A percentile compares a stretch with the other conserved stretches of the same genome.
Conservation (phyloP, 2,329 filamentous ascomycete species). For the Clarireedia paspali region DNA sequence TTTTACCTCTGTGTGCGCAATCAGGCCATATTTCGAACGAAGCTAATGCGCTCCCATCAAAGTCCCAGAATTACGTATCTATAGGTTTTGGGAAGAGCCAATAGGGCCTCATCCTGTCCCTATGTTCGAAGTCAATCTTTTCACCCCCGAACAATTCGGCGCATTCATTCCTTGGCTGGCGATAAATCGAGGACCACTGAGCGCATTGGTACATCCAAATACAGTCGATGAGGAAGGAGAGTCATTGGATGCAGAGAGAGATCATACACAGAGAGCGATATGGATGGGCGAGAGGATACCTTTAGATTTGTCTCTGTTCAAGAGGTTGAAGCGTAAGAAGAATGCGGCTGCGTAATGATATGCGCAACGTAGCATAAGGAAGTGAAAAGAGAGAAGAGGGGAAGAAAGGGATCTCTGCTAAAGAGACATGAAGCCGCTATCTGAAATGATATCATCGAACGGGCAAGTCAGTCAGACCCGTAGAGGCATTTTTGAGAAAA, state of each 20-base stretch:
- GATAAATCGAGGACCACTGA: conserved; percentile 73
- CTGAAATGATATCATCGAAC: too few relatives aligned
- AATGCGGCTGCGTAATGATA: neutral
- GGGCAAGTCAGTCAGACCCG: too few relatives aligned
- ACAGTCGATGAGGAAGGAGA: conserved; percentile 48
- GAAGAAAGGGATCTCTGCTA: too few relatives aligned
- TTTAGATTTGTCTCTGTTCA: conserved; percentile 48
- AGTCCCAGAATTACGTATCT: conserved; percentile 83
- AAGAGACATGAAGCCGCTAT: too few relatives aligned
- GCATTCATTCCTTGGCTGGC: conserved; percentile 83
- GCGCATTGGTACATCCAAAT: conserved; percentile 76
- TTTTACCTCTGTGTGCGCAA: neutral
- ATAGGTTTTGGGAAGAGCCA: conserved; percentile 67
- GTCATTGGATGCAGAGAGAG: conserved; percentile 24
- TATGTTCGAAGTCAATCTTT: conserved; percentile 91
- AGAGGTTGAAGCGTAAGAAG: conserved; percentile 17
- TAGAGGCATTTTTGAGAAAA: too few relatives aligned
- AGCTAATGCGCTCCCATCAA: neutral
- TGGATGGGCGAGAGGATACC: conserved; percentile 66
- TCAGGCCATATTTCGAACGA: neutral
- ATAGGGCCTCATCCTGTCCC: conserved; percentile 75
- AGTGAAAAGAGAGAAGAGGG: neutral
- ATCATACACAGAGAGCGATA: conserved; percentile 53
- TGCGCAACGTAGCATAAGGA: neutral
- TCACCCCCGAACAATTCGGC: conserved; percentile 80